A percentile compares a stretch with the other conserved stretches of the same genome.
Conservation (phyloP, 495 filamentous ascomycete species). For the Trichoderma parareesei region DNA sequence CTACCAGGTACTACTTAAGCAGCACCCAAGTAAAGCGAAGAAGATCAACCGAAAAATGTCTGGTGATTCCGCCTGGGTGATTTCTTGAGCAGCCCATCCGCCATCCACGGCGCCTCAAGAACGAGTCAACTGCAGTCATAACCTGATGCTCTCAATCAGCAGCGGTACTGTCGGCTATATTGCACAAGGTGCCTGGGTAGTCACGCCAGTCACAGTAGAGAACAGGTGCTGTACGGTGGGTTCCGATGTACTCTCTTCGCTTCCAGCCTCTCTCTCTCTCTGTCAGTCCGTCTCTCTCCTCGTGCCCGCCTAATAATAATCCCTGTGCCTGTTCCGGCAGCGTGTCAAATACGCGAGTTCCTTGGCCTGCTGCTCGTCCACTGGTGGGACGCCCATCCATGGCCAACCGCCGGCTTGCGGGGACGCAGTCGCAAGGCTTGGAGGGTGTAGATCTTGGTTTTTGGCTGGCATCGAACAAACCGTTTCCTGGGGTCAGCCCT, state of each 20-base stretch:
- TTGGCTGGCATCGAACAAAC: slow-evolving; percentile 17
- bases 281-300: not conserved
- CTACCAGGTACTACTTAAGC: no score
- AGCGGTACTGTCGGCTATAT: no score
- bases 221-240: no score
- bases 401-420: slow-evolving; percentile 13
- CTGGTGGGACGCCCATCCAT: not conserved
- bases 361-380: not conserved
- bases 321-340: not conserved
- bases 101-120: no score
- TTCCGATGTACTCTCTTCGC: not conserved
- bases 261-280: not conserved
- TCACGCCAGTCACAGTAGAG: no score
- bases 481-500: not conserved
- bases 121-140: no score
- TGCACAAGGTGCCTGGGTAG: no score
- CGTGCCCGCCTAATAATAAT: not conserved
- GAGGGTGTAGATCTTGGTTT: slow-evolving; percentile 18
- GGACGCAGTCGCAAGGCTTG: slow-evolving; percentile 7
- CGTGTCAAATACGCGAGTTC: not conserved
- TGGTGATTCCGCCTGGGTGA: no score
- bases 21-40: no score
- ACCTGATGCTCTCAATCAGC: no score
- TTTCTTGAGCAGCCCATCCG: no score
- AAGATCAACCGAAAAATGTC: no score